These are phyloP conservation scores for Pleurotus platypus DNA, from an alignment of 768 basidiomycete genomes.

Conservation along the genomic window DNA sequence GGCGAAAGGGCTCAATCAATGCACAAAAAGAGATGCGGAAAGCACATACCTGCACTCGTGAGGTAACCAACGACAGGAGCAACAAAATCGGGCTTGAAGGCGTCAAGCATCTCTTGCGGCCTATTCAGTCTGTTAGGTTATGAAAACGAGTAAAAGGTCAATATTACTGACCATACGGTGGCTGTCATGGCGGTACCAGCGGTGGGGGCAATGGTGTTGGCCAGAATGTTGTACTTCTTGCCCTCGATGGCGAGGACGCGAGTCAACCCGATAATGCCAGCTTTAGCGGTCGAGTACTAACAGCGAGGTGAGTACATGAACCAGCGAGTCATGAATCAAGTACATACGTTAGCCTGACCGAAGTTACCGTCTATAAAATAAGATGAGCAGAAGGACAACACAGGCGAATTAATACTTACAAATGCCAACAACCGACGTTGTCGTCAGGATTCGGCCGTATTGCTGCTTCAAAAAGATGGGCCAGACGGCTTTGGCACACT, in stretches of 20 bases:
- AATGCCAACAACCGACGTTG: constrained; percentile 89
- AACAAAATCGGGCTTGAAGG: constrained; percentile 92
- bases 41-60: constrained; percentile 58
- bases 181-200: constrained; percentile 92
- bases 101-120: constrained; percentile 84
- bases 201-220: constrained; percentile 83
- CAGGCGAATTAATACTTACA: constrained; percentile 50
- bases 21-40: background rate
- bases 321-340: background rate
- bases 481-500: constrained; percentile 96
- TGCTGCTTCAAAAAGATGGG: constrained; percentile 95
- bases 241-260: constrained; percentile 90
- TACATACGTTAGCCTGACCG: constrained; percentile 81
- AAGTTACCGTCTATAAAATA: constrained; percentile 77
- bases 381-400: background rate
- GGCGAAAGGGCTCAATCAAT: background rate
- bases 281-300: constrained; percentile 90
- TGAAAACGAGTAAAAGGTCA: background rate
- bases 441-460: constrained; percentile 93
- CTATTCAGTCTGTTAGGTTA: constrained; percentile 23
- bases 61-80: constrained; percentile 93
- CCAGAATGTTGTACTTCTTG: constrained; percentile 84
- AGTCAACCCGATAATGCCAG: constrained; percentile 89
- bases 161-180: constrained; percentile 59
- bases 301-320: constrained; percentile 7